Evolutionary conservation across 169 alveolate genomes (phyloP), one percentile per base, ranked within the genome.

Genomic region (Ichthyophthirius multifiliis): DNA sequence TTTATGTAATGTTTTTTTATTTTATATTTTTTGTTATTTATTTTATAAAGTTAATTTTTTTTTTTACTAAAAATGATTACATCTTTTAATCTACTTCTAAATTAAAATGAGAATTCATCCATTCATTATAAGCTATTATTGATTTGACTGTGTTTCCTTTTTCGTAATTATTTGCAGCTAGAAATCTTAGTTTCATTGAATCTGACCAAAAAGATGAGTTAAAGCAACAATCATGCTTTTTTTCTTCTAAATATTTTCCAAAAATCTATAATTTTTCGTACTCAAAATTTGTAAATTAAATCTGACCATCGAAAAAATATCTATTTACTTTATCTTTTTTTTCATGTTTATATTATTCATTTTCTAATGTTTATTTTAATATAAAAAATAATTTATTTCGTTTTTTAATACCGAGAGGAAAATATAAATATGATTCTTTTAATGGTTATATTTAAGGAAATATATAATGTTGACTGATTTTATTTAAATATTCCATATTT

Each of bases 61-160:
- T 45, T 1, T 6, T 46, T 16, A 5, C 10, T 1, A 46, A 2
- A 46, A 46, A 16, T 46, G 23, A 46, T 10, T 5, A 20, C 23
- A 0, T 9, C 4, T 20, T 16, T 46, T 7, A 46, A 18, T 12
- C 12, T 27, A 18, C 9, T 55, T 27, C 71, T 15, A 55, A 55
- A 55, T 5, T 55, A 6, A 16, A 55, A 39, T 27, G 71, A 27
- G 41, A 81, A 81, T 37, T 81, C 62, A 15, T 41, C 81, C 82
- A 82, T 41, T 74, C 31, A 35, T 74, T 73, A 62, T 74, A 41
- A 4, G 35, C 77, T 16, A 18, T 18, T 6, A 67, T 67, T 0
- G 63, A 37, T 15, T 20, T n/a, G 20, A 67, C 62, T 16, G 63
- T 16, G 5, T 67, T 67, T 5, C 41, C 46, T 27, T 37, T 37